Percentiles rank a stretch among this genome's conserved stretches.
These are phyloP conservation scores for Magnusiomyces fungicola DNA, from an alignment of 1,139 yeast species.

Conservation along the genomic window DNA sequence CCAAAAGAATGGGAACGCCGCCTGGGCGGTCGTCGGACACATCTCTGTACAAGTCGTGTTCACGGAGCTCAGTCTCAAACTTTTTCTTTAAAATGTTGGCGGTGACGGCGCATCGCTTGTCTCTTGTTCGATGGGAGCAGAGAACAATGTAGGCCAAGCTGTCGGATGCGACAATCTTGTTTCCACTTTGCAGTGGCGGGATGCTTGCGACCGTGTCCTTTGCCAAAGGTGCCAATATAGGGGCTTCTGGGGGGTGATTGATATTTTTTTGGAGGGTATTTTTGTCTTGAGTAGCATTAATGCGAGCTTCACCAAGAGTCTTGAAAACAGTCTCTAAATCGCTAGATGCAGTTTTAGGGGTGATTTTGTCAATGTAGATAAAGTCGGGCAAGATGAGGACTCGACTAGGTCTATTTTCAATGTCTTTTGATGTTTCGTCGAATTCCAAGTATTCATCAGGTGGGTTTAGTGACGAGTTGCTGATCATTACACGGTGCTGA, in stretches of 20 bases:
- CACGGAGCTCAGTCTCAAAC: slow-evolving; percentile 65
- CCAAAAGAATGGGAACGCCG: slow-evolving; percentile 63
- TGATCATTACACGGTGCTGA: slow-evolving; percentile 28
- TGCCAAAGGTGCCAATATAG: neutral
- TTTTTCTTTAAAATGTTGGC: slow-evolving; percentile 88
- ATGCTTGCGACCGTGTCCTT: neutral
- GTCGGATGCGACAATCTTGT: slow-evolving; percentile 27
- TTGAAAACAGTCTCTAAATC: slow-evolving; percentile 43
- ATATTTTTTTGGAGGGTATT: slow-evolving; percentile 2
- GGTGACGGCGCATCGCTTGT: slow-evolving; percentile 86
- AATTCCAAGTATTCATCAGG: slow-evolving; percentile 27
- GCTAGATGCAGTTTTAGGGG: slow-evolving; percentile 37
- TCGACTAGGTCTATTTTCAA: slow-evolving; percentile 16
- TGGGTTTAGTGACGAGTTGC: slow-evolving; percentile 30
- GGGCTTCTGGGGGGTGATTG: slow-evolving; percentile 1
- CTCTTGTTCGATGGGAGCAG: slow-evolving; percentile 88
- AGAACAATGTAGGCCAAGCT: slow-evolving; percentile 58
- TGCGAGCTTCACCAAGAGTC: slow-evolving; percentile 16
- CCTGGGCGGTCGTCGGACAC: slow-evolving; percentile 60
- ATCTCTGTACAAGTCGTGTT: slow-evolving; percentile 66
- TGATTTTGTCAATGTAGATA: slow-evolving; percentile 55
- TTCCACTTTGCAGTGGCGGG: neutral
- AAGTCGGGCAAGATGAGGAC: slow-evolving; percentile 70
- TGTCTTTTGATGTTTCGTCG: slow-evolving; percentile 15
- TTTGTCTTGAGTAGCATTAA: neutral